Evolutionary conservation across 1,284 basidiomycete species (phyloP).

Genomic region (Trametes hirsuta): DNA sequence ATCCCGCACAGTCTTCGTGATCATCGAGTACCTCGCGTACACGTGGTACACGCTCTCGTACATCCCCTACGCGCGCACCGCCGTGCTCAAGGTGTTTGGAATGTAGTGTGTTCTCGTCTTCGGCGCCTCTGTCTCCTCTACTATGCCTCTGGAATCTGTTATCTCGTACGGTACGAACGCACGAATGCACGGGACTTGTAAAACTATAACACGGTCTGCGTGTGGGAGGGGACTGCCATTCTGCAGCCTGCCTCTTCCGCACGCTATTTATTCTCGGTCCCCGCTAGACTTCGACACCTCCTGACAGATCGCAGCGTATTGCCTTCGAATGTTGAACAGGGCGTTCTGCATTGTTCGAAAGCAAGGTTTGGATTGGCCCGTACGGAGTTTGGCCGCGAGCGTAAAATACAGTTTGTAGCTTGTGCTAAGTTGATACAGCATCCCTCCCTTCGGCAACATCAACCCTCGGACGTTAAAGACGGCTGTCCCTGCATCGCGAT

Average conservation of each 20-base stretch:
- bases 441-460: slow-evolving; percentile 1
- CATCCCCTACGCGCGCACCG: slow-evolving; percentile 85
- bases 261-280: neutral
- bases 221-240: neutral
- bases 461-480: slow-evolving; percentile 5
- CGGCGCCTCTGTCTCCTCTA: neutral
- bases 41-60: slow-evolving; percentile 85
- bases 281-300: no score
- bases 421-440: neutral
- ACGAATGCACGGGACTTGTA: slow-evolving; percentile 18
- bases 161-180: slow-evolving; percentile 3
- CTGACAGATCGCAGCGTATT: no score
- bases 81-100: slow-evolving; percentile 67
- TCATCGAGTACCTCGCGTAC: slow-evolving; percentile 85
- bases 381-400: neutral
- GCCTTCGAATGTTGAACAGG: neutral
- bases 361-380: neutral
- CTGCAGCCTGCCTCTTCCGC: neutral
- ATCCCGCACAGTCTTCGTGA: slow-evolving; percentile 72
- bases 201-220: slow-evolving; percentile 5
- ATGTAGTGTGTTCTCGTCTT: neutral
- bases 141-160: slow-evolving; percentile 9
- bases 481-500: slow-evolving; percentile 1
- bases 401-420: neutral
- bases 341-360: neutral